Evolutionary conservation across 805 yeast genomes (phyloP), one percentile per base, ranked within the genome.

Genomic region (Metschnikowia peoriensis): DNA sequence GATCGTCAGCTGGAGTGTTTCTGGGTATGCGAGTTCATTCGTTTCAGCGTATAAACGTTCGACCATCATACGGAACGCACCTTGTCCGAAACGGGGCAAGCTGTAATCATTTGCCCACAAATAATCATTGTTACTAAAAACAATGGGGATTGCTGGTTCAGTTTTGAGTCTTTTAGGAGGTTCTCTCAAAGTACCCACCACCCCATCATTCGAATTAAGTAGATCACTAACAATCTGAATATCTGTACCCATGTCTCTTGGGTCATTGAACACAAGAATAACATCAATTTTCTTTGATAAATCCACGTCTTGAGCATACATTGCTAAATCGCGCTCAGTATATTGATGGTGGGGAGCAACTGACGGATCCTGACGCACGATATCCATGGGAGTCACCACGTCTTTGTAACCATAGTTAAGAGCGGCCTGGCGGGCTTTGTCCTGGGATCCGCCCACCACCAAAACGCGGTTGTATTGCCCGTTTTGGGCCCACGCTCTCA

Each of bases 11-110:
- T 79, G 71, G 54, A 91, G 68, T 2, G 38, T 67, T 22, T 62
- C 58, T 10, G 57, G 47, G 9, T 47, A 47, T 7, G 59, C 48
- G 14, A 83, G 82, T n/a, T 69, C 70, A 53, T 86, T 84, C 49
- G 76, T 65, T 46, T 79, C 79, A 17, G 67, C 64, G 61, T 88
- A 88, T 42, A 90, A 67, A 4, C 80, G 70, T 61, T 88, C 86
- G 5, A 87, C 69, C 42, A 81, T 70, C 47, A 81, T 78, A 55
- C 93, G 76, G 62, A 88, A 86, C 1, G 93, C 96, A 28, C 97
- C 97, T 70, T 91, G 96, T 7, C 97, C 97, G 63, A 89, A 88
- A 50, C 97, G 77, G 22, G 96, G 89, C 50, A 85, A 69, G 14
- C 66, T 69, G 66, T 86, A 92, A 61, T 86, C 90, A 63, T 88